Evolutionary conservation across 257 asterid species (phyloP).

Genomic region (Nicotiana paniculata): DNA sequence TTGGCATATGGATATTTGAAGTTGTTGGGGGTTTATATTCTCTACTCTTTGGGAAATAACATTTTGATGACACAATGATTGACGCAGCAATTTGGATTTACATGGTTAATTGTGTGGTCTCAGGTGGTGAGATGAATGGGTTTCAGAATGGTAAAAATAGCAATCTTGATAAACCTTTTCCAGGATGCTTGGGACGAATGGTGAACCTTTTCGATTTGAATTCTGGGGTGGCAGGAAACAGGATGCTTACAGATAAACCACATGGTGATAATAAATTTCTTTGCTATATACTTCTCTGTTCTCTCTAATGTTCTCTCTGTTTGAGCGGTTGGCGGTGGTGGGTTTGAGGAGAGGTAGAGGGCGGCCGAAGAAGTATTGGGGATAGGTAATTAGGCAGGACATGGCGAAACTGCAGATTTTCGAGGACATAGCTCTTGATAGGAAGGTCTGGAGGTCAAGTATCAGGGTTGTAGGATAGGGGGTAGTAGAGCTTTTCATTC

Average conservation of each 20-base stretch:
- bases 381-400: too few species aligned
- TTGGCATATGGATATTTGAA: background rate
- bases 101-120: conserved; percentile 3
- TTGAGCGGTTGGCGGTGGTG: too few species aligned
- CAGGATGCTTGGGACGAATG: conserved; percentile 94
- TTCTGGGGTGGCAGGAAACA: conserved; percentile 52
- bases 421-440: too few species aligned
- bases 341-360: too few species aligned
- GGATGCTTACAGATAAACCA: conserved; percentile 73
- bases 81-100: conserved; percentile 12
- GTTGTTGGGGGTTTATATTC: background rate
- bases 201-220: conserved; percentile 86
- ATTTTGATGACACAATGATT: background rate
- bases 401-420: too few species aligned
- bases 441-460: too few species aligned
- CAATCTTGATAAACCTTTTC: conserved; percentile 49
- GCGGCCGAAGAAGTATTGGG: too few species aligned
- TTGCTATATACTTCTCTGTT: background rate
- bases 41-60: background rate
- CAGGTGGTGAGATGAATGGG: conserved; percentile 78
- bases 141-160: conserved; percentile 35
- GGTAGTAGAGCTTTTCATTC: too few species aligned
- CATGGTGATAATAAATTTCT: conserved; percentile 54
- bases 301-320: background rate
- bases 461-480: too few species aligned